Percentiles rank a stretch among this genome's conserved stretches.
Evolutionary conservation across 441 rosid genomes (phyloP).

Genomic region (Euphorbia schlechtendalii): DNA sequence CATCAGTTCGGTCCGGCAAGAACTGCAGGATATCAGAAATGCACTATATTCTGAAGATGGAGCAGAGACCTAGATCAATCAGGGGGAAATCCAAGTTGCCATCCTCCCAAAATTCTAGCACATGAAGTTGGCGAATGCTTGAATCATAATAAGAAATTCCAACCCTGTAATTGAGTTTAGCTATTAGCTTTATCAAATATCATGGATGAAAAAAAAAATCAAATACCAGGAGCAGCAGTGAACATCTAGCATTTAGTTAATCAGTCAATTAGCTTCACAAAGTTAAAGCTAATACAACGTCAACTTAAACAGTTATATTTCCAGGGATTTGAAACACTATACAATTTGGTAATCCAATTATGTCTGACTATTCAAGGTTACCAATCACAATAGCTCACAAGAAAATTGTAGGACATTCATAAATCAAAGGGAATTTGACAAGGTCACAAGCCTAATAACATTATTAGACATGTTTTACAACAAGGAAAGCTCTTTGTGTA

Average conservation of each 20-base stretch:
- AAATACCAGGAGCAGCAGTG: not conserved
- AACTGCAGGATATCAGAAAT: not conserved
- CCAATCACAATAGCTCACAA: not conserved
- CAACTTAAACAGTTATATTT: not conserved
- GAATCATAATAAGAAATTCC: constrained; percentile 90
- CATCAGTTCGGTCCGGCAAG: not conserved
- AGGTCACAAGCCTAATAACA: not conserved
- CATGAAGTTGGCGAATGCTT: constrained; percentile 76
- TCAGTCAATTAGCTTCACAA: too few relatives aligned
- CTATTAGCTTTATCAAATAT: too few relatives aligned
- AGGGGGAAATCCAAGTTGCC: constrained; percentile 59
- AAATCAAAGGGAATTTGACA: not conserved
- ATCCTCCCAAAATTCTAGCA: constrained; percentile 93
- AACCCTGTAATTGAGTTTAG: constrained; percentile 41
- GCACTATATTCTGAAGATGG: constrained; percentile 12
- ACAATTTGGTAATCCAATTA: not conserved
- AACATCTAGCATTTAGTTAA: too few relatives aligned
- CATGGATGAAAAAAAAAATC: not conserved
- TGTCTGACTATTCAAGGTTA: not conserved
- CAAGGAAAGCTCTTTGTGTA: not conserved
- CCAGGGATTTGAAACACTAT: not conserved
- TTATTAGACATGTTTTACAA: not conserved
- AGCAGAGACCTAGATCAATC: constrained; percentile 67
- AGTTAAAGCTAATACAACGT: not conserved
- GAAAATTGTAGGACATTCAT: not conserved